Evolutionary conservation across 2,329 filamentous ascomycete genomes (phyloP), one percentile per base, ranked within the genome.

Genomic region (Thermomyces lanuginosus): DNA sequence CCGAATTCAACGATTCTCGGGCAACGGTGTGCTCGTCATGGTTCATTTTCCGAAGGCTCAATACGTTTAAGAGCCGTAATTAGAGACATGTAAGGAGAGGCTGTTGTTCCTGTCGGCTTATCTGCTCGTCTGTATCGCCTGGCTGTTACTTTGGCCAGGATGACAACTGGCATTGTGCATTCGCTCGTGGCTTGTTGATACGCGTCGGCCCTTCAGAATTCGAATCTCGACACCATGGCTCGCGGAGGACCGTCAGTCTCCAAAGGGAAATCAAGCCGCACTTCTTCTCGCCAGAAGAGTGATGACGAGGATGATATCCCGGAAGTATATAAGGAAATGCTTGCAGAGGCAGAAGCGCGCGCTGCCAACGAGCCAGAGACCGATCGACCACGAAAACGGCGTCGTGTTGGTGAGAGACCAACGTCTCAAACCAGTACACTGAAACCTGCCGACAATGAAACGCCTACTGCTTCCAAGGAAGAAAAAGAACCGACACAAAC

Each of bases 311-410:
- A 48, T 29, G 35, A 51, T 27, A 38, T 54, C 8, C 44, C 51
- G 4, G 42, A 49, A 27, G 44, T 56, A 3, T 60, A 58, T 30
- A 43, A 39, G 23, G 51, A 59, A 23, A 51, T 58, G 53, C 41
- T 60, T 13, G 49, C 48, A 3, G 53, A 58, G 33, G 49, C 48
- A 11, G 48, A 52, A 31, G 40, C 46, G 8, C 45, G 49, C 21
- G 45, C 48, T 17, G 35, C 44, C 3, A 37, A 27, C 8, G 36
- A 38, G 13, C 38, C 30, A 21, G 35, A 15, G 33, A 38, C 16
- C 4, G 42, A 43, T 21, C 37, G 46, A 20, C 41, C 51, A 6
- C 28, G 46, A 13, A 61, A 61, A 31, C 46, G 46, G 33, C 48
- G 55, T n/a, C 55, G 44, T 33, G 36, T 53, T 6, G 43, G 42